These are phyloP conservation scores for Metarhizium robertsii DNA, from an alignment of 2,329 filamentous ascomycete species.

Conservation along the genomic window DNA sequence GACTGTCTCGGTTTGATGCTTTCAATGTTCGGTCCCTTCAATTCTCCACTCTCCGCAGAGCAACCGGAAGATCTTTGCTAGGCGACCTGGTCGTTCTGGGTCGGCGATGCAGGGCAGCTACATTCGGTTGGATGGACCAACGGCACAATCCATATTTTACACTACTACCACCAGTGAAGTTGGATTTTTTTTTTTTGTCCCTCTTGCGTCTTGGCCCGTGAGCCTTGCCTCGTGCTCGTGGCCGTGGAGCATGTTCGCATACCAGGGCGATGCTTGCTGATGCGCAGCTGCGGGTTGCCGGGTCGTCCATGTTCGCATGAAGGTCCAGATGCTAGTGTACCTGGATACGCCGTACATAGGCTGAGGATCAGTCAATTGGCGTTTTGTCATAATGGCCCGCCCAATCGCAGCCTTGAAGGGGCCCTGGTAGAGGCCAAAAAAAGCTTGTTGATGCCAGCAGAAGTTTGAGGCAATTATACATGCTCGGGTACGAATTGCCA, in stretches of 20 bases:
- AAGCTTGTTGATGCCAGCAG: too few relatives aligned
- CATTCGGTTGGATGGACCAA: neutral
- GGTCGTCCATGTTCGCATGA: neutral
- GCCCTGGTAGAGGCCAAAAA: too few relatives aligned
- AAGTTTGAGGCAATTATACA: too few relatives aligned
- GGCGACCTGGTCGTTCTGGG: neutral
- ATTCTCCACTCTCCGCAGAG: conserved; percentile 6
- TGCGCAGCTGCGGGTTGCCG: neutral
- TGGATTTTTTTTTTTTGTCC: neutral
- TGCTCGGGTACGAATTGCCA: too few relatives aligned
- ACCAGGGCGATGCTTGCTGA: neutral
- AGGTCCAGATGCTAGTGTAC: neutral
- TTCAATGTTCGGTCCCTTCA: conserved; percentile 4
- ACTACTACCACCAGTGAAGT: too few relatives aligned
- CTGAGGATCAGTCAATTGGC: neutral
- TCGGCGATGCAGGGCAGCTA: neutral
- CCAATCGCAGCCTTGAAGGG: too few relatives aligned
- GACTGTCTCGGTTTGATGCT: neutral
- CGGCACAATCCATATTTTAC: too few relatives aligned
- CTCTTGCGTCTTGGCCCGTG: neutral
- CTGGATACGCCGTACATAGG: neutral
- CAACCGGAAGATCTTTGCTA: conserved; percentile 1
- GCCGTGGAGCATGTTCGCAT: neutral
- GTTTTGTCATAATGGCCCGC: too few relatives aligned
- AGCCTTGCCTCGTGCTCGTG: neutral